Evolutionary conservation across 2,329 filamentous ascomycete species (phyloP), one percentile per base, ranked within the genome.

Genomic region (Phyllosticta citriasiana): DNA sequence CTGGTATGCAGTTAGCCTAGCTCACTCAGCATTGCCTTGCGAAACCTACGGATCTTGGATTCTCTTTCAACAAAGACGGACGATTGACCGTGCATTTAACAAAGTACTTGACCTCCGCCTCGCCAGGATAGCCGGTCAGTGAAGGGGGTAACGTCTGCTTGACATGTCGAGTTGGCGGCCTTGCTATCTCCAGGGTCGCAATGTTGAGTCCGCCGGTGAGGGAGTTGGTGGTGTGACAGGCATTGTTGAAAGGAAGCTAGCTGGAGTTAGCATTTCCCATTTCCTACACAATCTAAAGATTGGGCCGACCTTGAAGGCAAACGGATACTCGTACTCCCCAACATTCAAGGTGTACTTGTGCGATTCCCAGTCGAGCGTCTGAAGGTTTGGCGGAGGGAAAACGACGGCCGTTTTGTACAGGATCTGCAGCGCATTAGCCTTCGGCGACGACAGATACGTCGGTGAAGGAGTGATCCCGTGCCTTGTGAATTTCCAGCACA

Each of bases 11-110:
- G 35, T 59, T 9, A 61, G 54, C n/a, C 24, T 6, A 16, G n/a
- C n/a, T 16, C 25, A n/a, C 6, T 6, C 4, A 30, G 33, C 24
- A 27, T 55, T 56, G 22, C 53, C 24, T 10, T 30, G 27, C 9
- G 8, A 6, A 40, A 66, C 66, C 57, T 69, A 77, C 67, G 14
- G 76, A 73, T 59, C 92, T 81, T 73, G 91, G 88, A 69, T 97
- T 97, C 75, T 96, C 91, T 71, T 93, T 93, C 74, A 95, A 90
- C 63, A 97, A 81, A 14, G 88, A 87, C 0, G 91, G 91, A n/a
- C 91, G 82, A 69, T 91, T 89, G 5, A 97, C 86, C 0, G 94
- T 97, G n/a, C 88, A 91, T 73, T 99, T 99, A 71, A 97, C 82
- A 71, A 89, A 99, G 75, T 99, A 99, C 66, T 87, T 84, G 63